Conservation (phyloP, 2,329 filamentous ascomycete genomes). For the Fusarium subtropicale region DNA sequence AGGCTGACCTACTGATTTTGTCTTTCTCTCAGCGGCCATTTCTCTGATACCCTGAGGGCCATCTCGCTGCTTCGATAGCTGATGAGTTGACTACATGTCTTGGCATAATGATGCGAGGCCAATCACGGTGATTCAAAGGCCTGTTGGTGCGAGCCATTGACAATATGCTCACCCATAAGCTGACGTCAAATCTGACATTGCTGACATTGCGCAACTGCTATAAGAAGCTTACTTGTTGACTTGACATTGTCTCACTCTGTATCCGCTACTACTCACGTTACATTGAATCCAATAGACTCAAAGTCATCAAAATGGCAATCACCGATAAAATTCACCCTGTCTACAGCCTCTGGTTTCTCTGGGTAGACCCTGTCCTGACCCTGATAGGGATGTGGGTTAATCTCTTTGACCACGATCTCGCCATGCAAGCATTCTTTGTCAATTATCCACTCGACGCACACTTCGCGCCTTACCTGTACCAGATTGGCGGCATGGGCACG, state of each 20-base stretch:
- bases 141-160: not conserved
- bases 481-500: conserved; percentile 42
- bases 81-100: not conserved
- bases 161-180: not conserved
- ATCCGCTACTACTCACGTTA: not conserved
- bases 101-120: not conserved
- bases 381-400: conserved; percentile 34
- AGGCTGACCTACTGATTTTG: no score
- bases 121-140: not conserved
- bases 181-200: not conserved
- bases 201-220: not conserved
- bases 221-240: not conserved
- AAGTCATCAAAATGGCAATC: conserved; percentile 21
- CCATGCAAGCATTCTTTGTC: conserved; percentile 26
- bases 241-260: not conserved
- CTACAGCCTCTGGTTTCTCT: conserved; percentile 40
- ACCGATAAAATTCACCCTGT: conserved; percentile 26
- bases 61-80: not conserved
- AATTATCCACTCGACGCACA: conserved; percentile 16
- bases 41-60: no score
- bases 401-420: conserved; percentile 33
- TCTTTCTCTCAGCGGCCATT: no score
- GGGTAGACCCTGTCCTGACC: conserved; percentile 42
- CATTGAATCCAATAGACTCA: not conserved
- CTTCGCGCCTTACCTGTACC: conserved; percentile 39